These are phyloP conservation scores for Tulasnella sp. DNA, from an alignment of 768 basidiomycete species.

Conservation along the genomic window DNA sequence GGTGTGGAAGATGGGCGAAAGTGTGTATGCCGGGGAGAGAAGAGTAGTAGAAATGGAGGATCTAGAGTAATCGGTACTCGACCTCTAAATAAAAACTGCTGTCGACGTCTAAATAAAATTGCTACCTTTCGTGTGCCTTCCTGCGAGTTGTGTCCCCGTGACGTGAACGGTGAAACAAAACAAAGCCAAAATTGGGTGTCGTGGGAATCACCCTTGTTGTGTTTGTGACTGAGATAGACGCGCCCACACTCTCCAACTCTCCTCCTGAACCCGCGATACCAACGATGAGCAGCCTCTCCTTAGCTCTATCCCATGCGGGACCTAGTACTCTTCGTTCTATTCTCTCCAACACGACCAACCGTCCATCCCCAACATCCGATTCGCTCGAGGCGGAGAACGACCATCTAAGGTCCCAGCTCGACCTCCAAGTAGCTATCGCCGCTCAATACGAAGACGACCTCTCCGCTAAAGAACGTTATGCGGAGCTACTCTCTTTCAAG, in stretches of 20 bases:
- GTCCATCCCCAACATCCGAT: not conserved
- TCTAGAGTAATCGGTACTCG: conserved; percentile 59
- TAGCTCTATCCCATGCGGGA: not conserved
- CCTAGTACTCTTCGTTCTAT: not conserved
- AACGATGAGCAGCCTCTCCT: not conserved
- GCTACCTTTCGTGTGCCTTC: not conserved
- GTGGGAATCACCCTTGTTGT: not conserved
- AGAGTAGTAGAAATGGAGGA: conserved; percentile 81
- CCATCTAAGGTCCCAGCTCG: not conserved
- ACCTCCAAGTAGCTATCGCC: not conserved
- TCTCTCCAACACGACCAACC: not conserved
- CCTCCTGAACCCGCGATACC: not conserved
- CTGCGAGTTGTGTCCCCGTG: not conserved
- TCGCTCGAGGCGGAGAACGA: not conserved
- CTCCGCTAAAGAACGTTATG: not conserved
- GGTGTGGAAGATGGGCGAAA: conserved; percentile 96
- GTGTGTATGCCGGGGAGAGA: conserved; percentile 88
- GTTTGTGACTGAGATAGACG: not conserved
- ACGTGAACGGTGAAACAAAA: not conserved
- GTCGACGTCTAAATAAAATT: no score
- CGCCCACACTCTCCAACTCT: not conserved
- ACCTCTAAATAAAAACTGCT: not conserved
- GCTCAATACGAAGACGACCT: not conserved
- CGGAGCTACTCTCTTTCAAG: not conserved
- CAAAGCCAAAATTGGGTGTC: not conserved